A percentile compares a stretch with the other conserved stretches of the same genome.
Evolutionary conservation across 2,329 filamentous ascomycete genomes (phyloP).

Genomic region (Monosporascus ibericus): DNA sequence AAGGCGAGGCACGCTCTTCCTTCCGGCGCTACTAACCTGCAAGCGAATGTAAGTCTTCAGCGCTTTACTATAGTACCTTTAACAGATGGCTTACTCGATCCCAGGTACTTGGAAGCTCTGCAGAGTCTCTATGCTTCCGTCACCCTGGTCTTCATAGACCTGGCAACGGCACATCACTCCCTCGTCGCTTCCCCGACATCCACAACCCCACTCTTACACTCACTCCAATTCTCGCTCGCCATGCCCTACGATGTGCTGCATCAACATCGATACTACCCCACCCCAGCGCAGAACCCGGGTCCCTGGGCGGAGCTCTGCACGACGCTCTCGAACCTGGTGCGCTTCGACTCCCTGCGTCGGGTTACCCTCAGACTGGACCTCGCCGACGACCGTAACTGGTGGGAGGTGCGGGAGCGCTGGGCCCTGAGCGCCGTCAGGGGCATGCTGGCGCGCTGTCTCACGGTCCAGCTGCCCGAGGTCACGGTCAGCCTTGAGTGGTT

Average conservation of each 20-base stretch:
- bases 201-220: slow-evolving; percentile 5
- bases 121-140: slow-evolving; percentile 11
- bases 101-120: slow-evolving; percentile 13
- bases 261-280: slow-evolving; percentile 3
- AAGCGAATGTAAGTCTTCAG: slow-evolving; percentile 12
- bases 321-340: slow-evolving; percentile 13
- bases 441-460: slow-evolving; percentile 10
- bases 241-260: slow-evolving; percentile 13
- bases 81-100: background rate
- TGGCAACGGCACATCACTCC: slow-evolving; percentile 10
- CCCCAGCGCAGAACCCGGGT: background rate
- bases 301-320: slow-evolving; percentile 15
- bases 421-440: slow-evolving; percentile 12
- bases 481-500: slow-evolving; percentile 7
- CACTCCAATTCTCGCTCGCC: slow-evolving; percentile 13
- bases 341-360: slow-evolving; percentile 10
- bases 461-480: slow-evolving; percentile 14
- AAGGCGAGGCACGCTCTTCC: slow-evolving; percentile 8
- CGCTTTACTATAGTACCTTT: background rate
- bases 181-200: slow-evolving; percentile 4
- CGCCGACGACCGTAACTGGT: slow-evolving; percentile 11
- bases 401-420: slow-evolving; percentile 19
- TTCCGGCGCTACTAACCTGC: slow-evolving; percentile 12
- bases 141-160: slow-evolving; percentile 14
- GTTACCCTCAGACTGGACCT: slow-evolving; percentile 15